These are phyloP conservation scores for Thielaviopsis musarum DNA, from an alignment of 2,329 filamentous ascomycete species.

Conservation along the genomic window DNA sequence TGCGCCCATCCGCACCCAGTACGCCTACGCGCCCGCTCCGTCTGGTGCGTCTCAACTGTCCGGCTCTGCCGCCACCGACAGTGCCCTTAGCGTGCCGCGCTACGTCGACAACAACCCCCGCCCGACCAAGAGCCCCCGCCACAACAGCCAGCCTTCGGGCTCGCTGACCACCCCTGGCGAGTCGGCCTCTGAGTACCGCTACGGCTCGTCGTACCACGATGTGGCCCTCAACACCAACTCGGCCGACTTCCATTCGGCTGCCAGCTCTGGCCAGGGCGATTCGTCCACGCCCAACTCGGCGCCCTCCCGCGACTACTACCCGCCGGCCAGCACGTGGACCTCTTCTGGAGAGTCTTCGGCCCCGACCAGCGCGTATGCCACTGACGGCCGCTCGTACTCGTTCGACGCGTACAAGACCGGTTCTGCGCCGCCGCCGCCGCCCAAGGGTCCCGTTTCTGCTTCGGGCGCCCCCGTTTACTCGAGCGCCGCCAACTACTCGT, in stretches of 20 bases:
- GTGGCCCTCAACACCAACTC: conserved; percentile 17
- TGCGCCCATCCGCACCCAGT: conserved; percentile 34
- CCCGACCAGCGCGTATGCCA: conserved; percentile 5
- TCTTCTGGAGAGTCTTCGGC: conserved; percentile 6
- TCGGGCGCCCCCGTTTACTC: conserved; percentile 19
- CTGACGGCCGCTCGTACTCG: conserved; percentile 26
- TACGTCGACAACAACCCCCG: conserved; percentile 39
- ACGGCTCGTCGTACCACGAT: conserved; percentile 29
- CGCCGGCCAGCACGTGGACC: conserved; percentile 34
- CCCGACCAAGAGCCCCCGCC: conserved; percentile 39
- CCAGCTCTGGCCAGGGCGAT: conserved; percentile 18
- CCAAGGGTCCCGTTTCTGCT: conserved; percentile 13
- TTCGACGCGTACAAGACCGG: conserved; percentile 33
- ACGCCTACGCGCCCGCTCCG: conserved; percentile 35
- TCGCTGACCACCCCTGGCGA: conserved; percentile 33
- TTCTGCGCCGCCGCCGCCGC: conserved; percentile 23
- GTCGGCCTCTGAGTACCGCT: conserved; percentile 37
- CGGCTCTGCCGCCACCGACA: conserved; percentile 25
- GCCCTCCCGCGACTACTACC: conserved; percentile 34
- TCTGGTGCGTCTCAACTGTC: conserved; percentile 34
- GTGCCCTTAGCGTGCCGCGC: conserved; percentile 34
- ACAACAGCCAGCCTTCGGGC: conserved; percentile 34
- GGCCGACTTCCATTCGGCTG: conserved; percentile 11
- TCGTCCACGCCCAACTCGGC: conserved; percentile 17
- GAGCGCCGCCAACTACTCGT: conserved; percentile 38